Evolutionary conservation across 371 early-diverging fungal species (phyloP).

Genomic region (Paraphysoderma sedebokerense): DNA sequence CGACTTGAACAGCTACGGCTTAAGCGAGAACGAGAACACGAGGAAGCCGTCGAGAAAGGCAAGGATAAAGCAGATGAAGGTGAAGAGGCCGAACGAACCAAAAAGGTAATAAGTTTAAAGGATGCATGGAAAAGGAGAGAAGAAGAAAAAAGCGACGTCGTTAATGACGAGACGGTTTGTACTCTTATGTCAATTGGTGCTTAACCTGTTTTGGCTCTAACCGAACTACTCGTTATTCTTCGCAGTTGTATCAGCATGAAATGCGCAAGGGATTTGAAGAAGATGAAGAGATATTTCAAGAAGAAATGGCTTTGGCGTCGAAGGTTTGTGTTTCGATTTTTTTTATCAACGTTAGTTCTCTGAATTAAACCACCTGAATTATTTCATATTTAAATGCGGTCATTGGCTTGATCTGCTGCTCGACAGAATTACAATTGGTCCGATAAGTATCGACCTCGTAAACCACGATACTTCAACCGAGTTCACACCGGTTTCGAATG

Average conservation of each 20-base stretch:
- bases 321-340: conserved; percentile 17
- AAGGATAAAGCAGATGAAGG: conserved; percentile 4
- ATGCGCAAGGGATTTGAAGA: conserved; percentile 57
- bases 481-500: conserved; percentile 93
- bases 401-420: no score
- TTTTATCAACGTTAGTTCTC: no score
- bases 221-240: no score
- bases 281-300: conserved; percentile 60
- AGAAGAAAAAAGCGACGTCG: no score
- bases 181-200: no score
- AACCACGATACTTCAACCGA: conserved; percentile 85
- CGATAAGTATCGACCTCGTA: conserved; percentile 85
- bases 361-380: no score
- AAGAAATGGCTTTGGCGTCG: conserved; percentile 47
- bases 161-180: no score
- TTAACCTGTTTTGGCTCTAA: no score
- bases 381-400: no score
- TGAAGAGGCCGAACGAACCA: no score
- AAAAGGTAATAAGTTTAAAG: no score
- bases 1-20: conserved; percentile 50
- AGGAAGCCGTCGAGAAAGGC: conserved; percentile 1
- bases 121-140: no score
- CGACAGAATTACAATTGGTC: conserved; percentile 53
- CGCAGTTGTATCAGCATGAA: conserved; percentile 39
- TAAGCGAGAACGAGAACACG: conserved; percentile 7